These are phyloP conservation scores for Phytophthora idaei DNA, from an alignment of 352 stramenopile genomes.

Conservation along the genomic window DNA sequence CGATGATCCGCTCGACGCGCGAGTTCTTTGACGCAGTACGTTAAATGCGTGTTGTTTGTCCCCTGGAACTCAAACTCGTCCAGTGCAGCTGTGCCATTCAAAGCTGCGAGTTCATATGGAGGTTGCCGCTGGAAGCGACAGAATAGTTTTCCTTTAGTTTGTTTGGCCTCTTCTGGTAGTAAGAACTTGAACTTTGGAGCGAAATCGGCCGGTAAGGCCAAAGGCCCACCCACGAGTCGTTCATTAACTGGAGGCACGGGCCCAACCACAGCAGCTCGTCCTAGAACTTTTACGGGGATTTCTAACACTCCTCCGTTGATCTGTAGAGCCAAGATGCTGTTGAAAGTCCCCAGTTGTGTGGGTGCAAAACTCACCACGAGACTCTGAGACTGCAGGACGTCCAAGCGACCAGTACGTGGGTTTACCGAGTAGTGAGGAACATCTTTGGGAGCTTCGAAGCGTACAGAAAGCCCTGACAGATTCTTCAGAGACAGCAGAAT, in stretches of 20 bases:
- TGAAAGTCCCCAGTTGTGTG: conserved; percentile 84
- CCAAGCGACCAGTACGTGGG: conserved; percentile 68
- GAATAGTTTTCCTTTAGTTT: conserved; percentile 58
- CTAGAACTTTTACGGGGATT: conserved; percentile 69
- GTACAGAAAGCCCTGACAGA: conserved; percentile 62
- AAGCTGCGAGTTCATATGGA: conserved; percentile 62
- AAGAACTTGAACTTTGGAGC: conserved; percentile 91
- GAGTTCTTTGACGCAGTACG: conserved; percentile 87
- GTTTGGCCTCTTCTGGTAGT: conserved; percentile 71
- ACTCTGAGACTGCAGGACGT: conserved; percentile 89
- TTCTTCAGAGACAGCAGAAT: conserved; percentile 89
- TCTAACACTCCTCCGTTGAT: conserved; percentile 57
- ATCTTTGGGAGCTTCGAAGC: conserved; percentile 65
- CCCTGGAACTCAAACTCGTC: conserved; percentile 86
- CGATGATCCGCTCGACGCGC: conserved; percentile 68
- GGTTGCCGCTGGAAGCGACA: conserved; percentile 60
- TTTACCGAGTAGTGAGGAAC: conserved; percentile 76
- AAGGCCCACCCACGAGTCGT: conserved; percentile 53
- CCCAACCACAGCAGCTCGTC: conserved; percentile 60
- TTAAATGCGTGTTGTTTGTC: conserved; percentile 86
- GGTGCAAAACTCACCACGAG: conserved; percentile 90
- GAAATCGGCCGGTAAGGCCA: conserved; percentile 87
- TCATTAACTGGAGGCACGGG: conserved; percentile 36
- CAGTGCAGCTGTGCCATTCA: conserved; percentile 73
- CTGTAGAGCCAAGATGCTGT: conserved; percentile 43